These are phyloP conservation scores for Cyberlindnera maclurae DNA, from an alignment of 805 yeast species.

Conservation along the genomic window DNA sequence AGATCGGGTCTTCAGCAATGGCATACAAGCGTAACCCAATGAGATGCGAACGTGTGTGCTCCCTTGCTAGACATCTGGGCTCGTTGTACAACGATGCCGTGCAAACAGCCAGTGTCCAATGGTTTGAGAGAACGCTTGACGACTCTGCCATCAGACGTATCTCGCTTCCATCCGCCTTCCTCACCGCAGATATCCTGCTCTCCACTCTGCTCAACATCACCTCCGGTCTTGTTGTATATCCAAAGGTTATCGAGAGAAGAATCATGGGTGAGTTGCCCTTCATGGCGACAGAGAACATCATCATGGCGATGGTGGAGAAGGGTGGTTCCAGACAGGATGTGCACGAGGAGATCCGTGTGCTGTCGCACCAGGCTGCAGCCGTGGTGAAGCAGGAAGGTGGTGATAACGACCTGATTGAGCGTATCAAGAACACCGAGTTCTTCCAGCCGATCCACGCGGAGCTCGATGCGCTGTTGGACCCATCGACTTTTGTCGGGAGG, in stretches of 20 bases:
- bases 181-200: constrained; percentile 89
- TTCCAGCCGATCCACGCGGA: constrained; percentile 86
- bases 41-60: constrained; percentile 98
- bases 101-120: constrained; percentile 95
- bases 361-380: constrained; percentile 94
- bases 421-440: constrained; percentile 69
- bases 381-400: constrained; percentile 98
- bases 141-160: constrained; percentile 98
- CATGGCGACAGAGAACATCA: constrained; percentile 98
- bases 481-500: constrained; percentile 93
- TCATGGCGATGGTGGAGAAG: constrained; percentile 98
- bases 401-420: constrained; percentile 91
- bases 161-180: constrained; percentile 91
- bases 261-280: constrained; percentile 92
- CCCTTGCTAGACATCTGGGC: constrained; percentile 94
- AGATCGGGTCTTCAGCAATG: constrained; percentile 97
- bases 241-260: constrained; percentile 97
- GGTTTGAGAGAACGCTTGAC: constrained; percentile 98
- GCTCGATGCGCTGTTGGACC: constrained; percentile 75
- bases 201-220: constrained; percentile 88
- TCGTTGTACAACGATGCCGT: constrained; percentile 88
- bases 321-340: constrained; percentile 98
- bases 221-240: constrained; percentile 94
- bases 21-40: constrained; percentile 99
- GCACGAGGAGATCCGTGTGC: constrained; percentile 94